Evolutionary conservation across 108 stramenopile genomes (phyloP).

Genomic region (Epithemia pelagica): DNA sequence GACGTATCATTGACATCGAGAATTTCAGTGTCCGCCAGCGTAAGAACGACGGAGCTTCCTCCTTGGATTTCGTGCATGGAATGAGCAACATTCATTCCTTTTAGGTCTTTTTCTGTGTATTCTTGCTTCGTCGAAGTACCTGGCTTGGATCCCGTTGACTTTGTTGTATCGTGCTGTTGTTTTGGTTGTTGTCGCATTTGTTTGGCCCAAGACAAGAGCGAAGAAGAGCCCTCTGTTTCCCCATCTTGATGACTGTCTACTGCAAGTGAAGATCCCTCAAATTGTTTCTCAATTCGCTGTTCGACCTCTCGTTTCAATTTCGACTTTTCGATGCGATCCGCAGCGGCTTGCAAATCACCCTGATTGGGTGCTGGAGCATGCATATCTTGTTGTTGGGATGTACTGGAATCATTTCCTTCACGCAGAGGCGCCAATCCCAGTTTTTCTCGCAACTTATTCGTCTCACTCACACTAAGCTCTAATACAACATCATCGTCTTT

Average conservation of each 20-base stretch:
- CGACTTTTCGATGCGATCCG: conserved; percentile 51
- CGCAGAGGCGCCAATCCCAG: conserved; percentile 66
- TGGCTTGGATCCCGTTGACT: conserved; percentile 7
- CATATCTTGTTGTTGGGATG: conserved; percentile 11
- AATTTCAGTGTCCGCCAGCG: conserved; percentile 61
- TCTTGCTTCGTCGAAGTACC: conserved; percentile 15
- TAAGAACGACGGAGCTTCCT: conserved; percentile 52
- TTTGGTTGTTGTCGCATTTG: conserved; percentile 42
- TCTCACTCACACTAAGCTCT: conserved; percentile 67
- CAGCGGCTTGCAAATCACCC: conserved; percentile 24
- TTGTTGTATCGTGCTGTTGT: conserved; percentile 10
- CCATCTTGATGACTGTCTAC: conserved; percentile 6
- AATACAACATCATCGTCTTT: too few species aligned
- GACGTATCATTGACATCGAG: conserved; percentile 14
- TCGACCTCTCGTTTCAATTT: conserved; percentile 41
- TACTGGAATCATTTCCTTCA: not conserved
- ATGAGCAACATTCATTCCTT: conserved; percentile 69
- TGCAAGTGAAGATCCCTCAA: conserved; percentile 21
- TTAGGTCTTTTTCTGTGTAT: conserved; percentile 53
- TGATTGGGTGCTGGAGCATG: conserved; percentile 56
- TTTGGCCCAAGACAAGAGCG: conserved; percentile 47
- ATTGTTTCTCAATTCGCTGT: conserved; percentile 25
- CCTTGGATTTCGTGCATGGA: conserved; percentile 37
- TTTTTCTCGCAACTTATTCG: conserved; percentile 57
- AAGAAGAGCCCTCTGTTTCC: conserved; percentile 8